Evolutionary conservation across 495 filamentous ascomycete species (phyloP), one percentile per base, ranked within the genome.

Genomic region (Choiromyces venosus): DNA sequence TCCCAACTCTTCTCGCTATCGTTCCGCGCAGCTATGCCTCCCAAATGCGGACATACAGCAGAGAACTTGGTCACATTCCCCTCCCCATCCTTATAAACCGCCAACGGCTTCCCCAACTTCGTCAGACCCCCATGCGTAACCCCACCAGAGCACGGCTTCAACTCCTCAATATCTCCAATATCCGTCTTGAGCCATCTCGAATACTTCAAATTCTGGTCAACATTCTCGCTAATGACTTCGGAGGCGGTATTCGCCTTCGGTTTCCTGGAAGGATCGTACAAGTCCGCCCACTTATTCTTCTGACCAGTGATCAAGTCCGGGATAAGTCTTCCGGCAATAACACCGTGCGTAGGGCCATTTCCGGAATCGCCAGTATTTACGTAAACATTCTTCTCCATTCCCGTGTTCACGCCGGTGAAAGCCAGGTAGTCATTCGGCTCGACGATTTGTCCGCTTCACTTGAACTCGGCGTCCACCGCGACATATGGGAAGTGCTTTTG

Each of bases 11-110:
- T 87, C 81, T 88, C 87, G 0, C 81, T 80, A 1, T 73, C 65
- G 69, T 89, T 89, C 87, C 87, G 88, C 69, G 84, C 85, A 0
- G 89, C 82, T 0, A 89, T 84, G 1, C 86, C 87, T 68, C 86
- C 81, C 76, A 88, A 68, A 79, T 89, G 87, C 42, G 88, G 87
- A 74, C 87, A 89, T 1, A 89, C 52, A 0, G 87, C 88, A 37
- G 83, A 86, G 76, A 85, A 86, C 72, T 82, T 83, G 40, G 82
- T 81, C 21, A 85, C 82, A 33, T 85, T 82, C 12, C 87, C 88
- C 4, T 83, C 78, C 8, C 86, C 86, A 72, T 88, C 86, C 76
- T 88, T 88, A 73, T 89, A 89, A 0, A 88, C 83, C 0, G 86
- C 88, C 37, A 86, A 66, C 0, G 87, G 87, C 74, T 83, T 84